Percentiles rank a stretch among this genome's conserved stretches.
These are phyloP conservation scores for Talaromyces atroroseus DNA, from an alignment of 2,329 filamentous ascomycete species.

Conservation along the genomic window DNA sequence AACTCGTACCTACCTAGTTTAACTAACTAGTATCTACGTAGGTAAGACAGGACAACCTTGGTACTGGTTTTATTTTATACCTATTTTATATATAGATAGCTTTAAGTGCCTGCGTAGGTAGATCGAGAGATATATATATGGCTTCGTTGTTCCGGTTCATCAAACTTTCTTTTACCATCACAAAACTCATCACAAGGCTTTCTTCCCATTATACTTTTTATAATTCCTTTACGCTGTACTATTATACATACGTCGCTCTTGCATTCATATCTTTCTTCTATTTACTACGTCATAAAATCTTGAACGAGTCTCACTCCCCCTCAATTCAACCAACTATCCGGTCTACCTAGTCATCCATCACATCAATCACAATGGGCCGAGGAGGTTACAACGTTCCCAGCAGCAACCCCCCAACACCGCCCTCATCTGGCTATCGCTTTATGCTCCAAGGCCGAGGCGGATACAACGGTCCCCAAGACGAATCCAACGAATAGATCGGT, in stretches of 20 bases:
- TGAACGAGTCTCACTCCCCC: background rate
- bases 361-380: conserved; percentile 29
- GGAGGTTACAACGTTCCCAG: conserved; percentile 32
- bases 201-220: background rate
- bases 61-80: background rate
- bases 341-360: background rate
- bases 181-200: background rate
- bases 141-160: background rate
- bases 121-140: background rate
- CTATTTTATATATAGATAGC: background rate
- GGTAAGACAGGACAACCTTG: background rate
- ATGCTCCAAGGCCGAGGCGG: conserved; percentile 18
- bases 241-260: background rate
- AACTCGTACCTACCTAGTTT: background rate
- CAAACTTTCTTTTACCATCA: background rate
- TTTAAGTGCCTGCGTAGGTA: background rate
- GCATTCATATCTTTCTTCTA: background rate
- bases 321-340: background rate
- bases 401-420: conserved; percentile 11
- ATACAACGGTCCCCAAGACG: conserved; percentile 23
- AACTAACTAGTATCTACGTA: background rate
- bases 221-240: background rate
- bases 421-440: conserved; percentile 6
- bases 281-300: background rate
- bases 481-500: conserved; percentile 9